Conservation (phyloP, 352 stramenopile genomes). For the Globisporangium irregulare region DNA sequence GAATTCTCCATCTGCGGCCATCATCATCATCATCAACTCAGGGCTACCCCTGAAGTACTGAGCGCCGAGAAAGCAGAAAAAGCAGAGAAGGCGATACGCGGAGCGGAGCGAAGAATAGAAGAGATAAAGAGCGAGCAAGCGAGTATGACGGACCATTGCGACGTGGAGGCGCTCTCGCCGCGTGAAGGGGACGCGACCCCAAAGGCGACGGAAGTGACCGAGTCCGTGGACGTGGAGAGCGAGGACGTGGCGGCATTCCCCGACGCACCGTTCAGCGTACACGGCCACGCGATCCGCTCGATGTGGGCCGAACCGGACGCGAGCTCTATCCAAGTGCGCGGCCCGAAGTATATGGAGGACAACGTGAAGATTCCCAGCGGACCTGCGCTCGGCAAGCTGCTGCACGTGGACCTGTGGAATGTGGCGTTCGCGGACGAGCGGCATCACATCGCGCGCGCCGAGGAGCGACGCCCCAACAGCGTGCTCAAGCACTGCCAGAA, state of each 20-base stretch:
- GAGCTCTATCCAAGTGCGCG: slow-evolving; percentile 49
- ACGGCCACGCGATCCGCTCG: slow-evolving; percentile 34
- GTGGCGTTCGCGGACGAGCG: slow-evolving; percentile 37
- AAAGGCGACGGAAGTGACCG: neutral
- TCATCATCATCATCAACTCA: neutral
- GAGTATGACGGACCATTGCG: slow-evolving; percentile 20
- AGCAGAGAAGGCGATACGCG: neutral
- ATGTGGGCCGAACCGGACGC: slow-evolving; percentile 66
- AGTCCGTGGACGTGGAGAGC: slow-evolving; percentile 18
- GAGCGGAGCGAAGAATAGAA: neutral
- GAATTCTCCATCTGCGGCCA: neutral
- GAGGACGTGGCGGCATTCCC: slow-evolving; percentile 23
- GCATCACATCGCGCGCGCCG: slow-evolving; percentile 53
- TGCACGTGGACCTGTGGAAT: slow-evolving; percentile 70
- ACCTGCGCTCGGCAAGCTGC: slow-evolving; percentile 40
- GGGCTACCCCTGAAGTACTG: neutral
- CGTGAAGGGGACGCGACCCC: slow-evolving; percentile 15
- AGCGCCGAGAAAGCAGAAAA: neutral
- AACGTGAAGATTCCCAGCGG: slow-evolving; percentile 48
- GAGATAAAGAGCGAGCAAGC: neutral
- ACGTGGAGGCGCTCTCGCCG: slow-evolving; percentile 19
- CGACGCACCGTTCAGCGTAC: slow-evolving; percentile 31
- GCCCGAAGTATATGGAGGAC: slow-evolving; percentile 53
- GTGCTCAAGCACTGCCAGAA: slow-evolving; percentile 45
- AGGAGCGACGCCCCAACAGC: slow-evolving; percentile 40